phyloP scores from a whole-genome alignment of 768 basidiomycete species.

The Phlebiopsis gigantea region DNA sequence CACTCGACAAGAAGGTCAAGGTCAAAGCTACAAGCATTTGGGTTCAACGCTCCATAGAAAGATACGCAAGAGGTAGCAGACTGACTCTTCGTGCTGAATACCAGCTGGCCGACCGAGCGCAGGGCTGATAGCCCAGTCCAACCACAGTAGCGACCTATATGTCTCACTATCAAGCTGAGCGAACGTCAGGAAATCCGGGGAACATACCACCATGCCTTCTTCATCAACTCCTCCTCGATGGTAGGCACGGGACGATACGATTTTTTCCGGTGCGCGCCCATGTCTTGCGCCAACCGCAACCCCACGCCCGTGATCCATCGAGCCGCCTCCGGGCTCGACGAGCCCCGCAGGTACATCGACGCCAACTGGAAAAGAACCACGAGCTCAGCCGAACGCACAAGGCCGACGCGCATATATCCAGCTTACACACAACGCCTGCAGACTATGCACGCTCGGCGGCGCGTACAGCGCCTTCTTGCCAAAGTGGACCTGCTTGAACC shows the following conservation, averaged over 20 bases:
- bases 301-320: slow-evolving; percentile 40
- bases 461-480: slow-evolving; percentile 26
- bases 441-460: slow-evolving; percentile 7
- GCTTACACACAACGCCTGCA: slow-evolving; percentile 27
- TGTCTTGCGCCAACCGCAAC: slow-evolving; percentile 46
- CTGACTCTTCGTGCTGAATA: slow-evolving; percentile 66
- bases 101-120: slow-evolving; percentile 57
- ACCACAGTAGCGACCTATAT: slow-evolving; percentile 36
- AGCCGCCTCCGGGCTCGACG: slow-evolving; percentile 21
- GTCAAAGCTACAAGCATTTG: slow-evolving; percentile 29
- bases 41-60: background rate
- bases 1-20: slow-evolving; percentile 71
- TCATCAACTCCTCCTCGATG: slow-evolving; percentile 68
- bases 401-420: background rate
- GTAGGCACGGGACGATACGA: slow-evolving; percentile 42
- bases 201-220: slow-evolving; percentile 67
- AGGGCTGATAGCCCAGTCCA: slow-evolving; percentile 39
- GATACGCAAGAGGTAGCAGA: slow-evolving; percentile 11
- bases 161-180: background rate
- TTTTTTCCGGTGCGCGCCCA: slow-evolving; percentile 70
- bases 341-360: slow-evolving; percentile 19
- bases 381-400: background rate
- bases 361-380: slow-evolving; percentile 10
- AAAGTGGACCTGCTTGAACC: slow-evolving; percentile 31
- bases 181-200: background rate